These are phyloP conservation scores for Pseudogymnoascus sp. DNA, from an alignment of 2,329 filamentous ascomycete genomes.

Conservation along the genomic window DNA sequence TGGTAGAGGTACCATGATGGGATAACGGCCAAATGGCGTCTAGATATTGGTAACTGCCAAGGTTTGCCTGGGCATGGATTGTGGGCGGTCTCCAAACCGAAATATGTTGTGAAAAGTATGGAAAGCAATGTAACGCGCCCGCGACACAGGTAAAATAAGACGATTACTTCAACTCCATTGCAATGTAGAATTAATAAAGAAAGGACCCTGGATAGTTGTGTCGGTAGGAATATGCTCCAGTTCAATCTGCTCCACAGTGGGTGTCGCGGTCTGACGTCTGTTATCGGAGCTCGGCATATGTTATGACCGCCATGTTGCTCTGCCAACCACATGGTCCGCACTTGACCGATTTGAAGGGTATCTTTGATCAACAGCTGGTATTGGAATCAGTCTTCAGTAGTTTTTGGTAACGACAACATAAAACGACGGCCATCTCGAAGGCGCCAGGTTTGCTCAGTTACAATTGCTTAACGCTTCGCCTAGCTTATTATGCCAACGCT, in stretches of 20 bases:
- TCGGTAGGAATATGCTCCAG: not conserved
- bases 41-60: not conserved
- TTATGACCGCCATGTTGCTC: conserved; percentile 7
- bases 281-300: conserved; percentile 8
- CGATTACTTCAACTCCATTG: not conserved
- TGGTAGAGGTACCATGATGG: conserved; percentile 54
- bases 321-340: conserved; percentile 1
- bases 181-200: not conserved
- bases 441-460: not conserved
- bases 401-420: not conserved
- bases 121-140: not conserved
- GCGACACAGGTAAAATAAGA: not conserved
- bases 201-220: not conserved
- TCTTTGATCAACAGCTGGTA: conserved; percentile 6
- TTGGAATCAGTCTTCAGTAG: conserved; percentile 1
- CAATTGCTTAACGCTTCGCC: not conserved
- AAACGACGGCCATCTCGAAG: conserved; percentile 6
- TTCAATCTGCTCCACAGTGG: not conserved
- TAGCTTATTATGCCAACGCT: conserved; percentile 7
- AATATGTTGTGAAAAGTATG: not conserved
- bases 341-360: conserved; percentile 1
- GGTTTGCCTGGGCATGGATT: conserved; percentile 5
- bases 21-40: conserved; percentile 1
- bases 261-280: conserved; percentile 3
- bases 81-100: not conserved